Conservation (phyloP, 2,329 filamentous ascomycete genomes). For the Colletotrichum kahawae region DNA sequence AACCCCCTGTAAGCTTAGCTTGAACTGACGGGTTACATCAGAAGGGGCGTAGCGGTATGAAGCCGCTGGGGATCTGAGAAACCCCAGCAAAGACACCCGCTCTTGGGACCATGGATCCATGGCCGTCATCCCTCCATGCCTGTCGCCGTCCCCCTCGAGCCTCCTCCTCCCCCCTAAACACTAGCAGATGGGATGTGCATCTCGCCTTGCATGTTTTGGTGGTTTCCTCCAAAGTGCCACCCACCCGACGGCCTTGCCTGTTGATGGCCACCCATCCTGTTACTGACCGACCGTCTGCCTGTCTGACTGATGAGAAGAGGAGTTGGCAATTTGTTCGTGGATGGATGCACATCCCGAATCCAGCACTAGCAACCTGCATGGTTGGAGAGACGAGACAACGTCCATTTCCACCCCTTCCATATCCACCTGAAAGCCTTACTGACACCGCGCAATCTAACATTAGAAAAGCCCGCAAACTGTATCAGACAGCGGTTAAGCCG, state of each 20-base stretch:
- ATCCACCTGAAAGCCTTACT: neutral
- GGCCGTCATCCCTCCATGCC: neutral
- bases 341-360: conserved; percentile 8
- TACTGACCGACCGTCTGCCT: neutral
- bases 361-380: conserved; percentile 8
- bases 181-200: conserved; percentile 18
- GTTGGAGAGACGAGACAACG: neutral
- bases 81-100: conserved; percentile 1
- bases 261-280: neutral
- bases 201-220: conserved; percentile 21
- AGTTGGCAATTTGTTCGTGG: conserved; percentile 28
- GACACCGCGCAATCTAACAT: neutral
- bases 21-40: neutral
- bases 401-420: neutral
- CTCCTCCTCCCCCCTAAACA: neutral
- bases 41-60: neutral
- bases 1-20: neutral
- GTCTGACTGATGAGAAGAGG: neutral
- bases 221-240: conserved; percentile 22
- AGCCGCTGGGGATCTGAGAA: neutral
- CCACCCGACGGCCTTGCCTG: neutral
- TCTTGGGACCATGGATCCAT: conserved; percentile 8
- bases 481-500: neutral
- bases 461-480: neutral
- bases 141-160: neutral